Conservation (phyloP, 2,329 filamentous ascomycete species). For the Pestalotiopsis sp. region DNA sequence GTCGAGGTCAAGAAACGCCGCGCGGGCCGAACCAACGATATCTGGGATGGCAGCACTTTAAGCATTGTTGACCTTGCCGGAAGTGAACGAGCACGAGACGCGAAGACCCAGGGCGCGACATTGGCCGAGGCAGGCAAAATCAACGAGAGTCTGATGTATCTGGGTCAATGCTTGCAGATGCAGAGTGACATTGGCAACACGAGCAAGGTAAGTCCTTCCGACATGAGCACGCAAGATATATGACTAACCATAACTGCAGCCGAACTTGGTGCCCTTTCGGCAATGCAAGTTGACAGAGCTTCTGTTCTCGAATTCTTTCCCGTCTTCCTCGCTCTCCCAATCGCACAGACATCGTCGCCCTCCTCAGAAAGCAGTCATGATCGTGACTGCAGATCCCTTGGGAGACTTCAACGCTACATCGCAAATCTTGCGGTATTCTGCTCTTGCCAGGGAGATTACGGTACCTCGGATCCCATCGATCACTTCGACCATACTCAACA, state of each 20-base stretch:
- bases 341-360: constrained; percentile 52
- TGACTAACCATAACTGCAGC: constrained; percentile 42
- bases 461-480: constrained; percentile 86
- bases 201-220: constrained; percentile 62
- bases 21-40: constrained; percentile 47
- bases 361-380: constrained; percentile 90
- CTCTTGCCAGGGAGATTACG: constrained; percentile 88
- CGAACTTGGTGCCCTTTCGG: constrained; percentile 74
- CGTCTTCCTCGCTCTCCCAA: constrained; percentile 54
- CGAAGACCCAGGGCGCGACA: constrained; percentile 91
- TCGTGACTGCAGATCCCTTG: constrained; percentile 89
- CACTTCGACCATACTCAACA: constrained; percentile 66
- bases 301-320: constrained; percentile 87
- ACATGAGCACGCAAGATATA: not conserved
- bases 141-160: constrained; percentile 97
- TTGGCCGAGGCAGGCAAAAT: constrained; percentile 97
- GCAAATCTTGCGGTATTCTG: constrained; percentile 92
- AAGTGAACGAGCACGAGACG: constrained; percentile 88
- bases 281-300: constrained; percentile 86
- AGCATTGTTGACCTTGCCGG: constrained; percentile 92
- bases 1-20: constrained; percentile 87
- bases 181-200: constrained; percentile 78
- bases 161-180: constrained; percentile 95
- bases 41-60: constrained; percentile 77
- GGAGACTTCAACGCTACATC: constrained; percentile 97